Conservation (phyloP, 345 rosid species). For the Luvunga scandens region DNA sequence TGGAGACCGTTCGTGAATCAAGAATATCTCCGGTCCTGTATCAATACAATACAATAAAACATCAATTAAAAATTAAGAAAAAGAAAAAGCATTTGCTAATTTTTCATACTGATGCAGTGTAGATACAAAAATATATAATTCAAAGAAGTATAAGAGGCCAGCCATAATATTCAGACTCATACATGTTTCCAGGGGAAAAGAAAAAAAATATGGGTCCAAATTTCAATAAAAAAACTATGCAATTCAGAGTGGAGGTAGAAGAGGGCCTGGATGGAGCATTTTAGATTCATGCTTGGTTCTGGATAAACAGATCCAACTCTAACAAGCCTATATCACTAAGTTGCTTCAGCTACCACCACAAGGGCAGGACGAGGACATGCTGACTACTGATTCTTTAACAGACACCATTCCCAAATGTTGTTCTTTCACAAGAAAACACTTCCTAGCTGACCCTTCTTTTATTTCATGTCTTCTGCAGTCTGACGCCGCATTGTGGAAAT, state of each 20-base stretch:
- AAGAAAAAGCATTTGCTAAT: not conserved
- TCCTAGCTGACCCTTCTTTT: not conserved
- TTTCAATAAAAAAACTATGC: not conserved
- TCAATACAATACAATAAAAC: not conserved
- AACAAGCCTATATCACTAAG: not conserved
- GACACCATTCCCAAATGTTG: not conserved
- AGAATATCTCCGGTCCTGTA: constrained; percentile 6
- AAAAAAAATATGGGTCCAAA: not conserved
- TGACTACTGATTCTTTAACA: not conserved
- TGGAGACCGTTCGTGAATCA: not conserved
- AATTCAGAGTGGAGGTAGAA: not conserved
- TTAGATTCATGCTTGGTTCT: not conserved
- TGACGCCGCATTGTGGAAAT: not conserved
- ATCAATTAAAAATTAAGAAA: not conserved
- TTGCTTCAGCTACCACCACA: not conserved
- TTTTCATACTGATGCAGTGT: not conserved
- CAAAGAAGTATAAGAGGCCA: not conserved
- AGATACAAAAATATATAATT: not conserved
- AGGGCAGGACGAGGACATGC: not conserved
- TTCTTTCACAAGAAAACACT: not conserved
- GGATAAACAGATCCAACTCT: not conserved
- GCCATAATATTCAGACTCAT: not conserved
- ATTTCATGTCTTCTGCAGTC: not conserved
- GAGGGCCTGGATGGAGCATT: not conserved
- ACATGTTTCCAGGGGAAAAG: not conserved